These are phyloP conservation scores for Neurospora sp. DNA, from an alignment of 495 filamentous ascomycete genomes.

Conservation along the genomic window DNA sequence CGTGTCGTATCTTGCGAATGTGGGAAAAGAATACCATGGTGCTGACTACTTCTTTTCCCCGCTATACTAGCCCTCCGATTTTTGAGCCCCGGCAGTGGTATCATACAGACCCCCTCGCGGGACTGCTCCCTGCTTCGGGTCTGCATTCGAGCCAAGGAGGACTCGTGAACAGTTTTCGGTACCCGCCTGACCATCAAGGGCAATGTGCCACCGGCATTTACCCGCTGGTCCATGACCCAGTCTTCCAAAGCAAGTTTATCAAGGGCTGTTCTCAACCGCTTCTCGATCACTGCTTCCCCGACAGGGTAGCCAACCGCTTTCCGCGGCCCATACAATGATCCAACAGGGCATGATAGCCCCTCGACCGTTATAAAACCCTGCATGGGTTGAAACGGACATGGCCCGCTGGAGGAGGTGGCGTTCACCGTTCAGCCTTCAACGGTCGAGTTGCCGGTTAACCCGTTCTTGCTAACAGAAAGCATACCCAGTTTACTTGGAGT, in stretches of 20 bases:
- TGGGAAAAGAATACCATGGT: background rate
- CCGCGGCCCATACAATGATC: background rate
- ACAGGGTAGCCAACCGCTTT: background rate
- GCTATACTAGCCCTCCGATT: background rate
- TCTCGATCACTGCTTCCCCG: background rate
- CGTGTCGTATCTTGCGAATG: background rate
- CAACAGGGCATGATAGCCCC: background rate
- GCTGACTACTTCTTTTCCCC: background rate
- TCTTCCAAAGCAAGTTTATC: background rate
- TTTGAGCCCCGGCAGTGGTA: background rate
- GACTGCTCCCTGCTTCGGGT: background rate
- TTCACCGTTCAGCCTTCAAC: background rate
- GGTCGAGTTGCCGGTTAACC: background rate
- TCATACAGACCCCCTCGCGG: background rate
- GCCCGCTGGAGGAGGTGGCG: background rate
- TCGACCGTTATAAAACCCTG: background rate
- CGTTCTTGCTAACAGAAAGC: background rate
- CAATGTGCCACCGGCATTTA: background rate
- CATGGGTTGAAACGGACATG: background rate
- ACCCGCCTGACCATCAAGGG: background rate
- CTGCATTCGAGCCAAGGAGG: background rate
- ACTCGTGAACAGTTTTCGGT: background rate
- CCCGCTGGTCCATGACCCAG: background rate
- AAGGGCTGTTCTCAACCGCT: background rate
- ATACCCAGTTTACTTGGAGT: background rate